Conservation (phyloP, 306 rosid genomes). For the Canavalia gladiata region DNA sequence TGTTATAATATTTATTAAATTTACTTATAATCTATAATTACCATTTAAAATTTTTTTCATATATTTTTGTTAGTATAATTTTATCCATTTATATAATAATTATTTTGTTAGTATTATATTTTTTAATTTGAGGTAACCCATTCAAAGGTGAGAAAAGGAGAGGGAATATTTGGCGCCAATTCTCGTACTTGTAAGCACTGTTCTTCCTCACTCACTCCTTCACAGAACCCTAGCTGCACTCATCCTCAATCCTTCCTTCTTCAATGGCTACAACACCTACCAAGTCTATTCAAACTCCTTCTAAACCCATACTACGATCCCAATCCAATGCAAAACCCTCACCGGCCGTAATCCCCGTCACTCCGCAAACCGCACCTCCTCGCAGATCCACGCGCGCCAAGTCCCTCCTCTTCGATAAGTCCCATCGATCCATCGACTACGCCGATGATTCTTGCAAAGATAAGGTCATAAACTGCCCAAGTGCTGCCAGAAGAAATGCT, state of each 20-base stretch:
- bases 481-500: not conserved
- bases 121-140: not conserved
- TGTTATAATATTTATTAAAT: too few species aligned
- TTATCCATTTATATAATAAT: too few species aligned
- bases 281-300: constrained; percentile 56
- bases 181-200: not conserved
- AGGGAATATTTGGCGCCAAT: constrained; percentile 67
- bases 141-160: constrained; percentile 33
- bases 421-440: constrained; percentile 41
- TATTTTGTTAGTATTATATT: too few species aligned
- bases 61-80: too few species aligned
- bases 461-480: not conserved
- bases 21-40: too few species aligned
- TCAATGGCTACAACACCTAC: constrained; percentile 75
- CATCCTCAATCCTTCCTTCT: constrained; percentile 2
- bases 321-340: constrained; percentile 48
- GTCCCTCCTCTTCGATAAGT: constrained; percentile 43
- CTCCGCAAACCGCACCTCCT: constrained; percentile 60
- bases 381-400: constrained; percentile 69
- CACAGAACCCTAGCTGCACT: constrained; percentile 47
- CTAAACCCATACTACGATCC: constrained; percentile 44
- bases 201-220: not conserved
- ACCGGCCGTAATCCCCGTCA: constrained; percentile 55
- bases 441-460: constrained; percentile 3
- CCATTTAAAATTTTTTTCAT: too few species aligned